These are phyloP conservation scores for Grigorovia jiainica DNA, from an alignment of 805 yeast species.

Conservation along the genomic window DNA sequence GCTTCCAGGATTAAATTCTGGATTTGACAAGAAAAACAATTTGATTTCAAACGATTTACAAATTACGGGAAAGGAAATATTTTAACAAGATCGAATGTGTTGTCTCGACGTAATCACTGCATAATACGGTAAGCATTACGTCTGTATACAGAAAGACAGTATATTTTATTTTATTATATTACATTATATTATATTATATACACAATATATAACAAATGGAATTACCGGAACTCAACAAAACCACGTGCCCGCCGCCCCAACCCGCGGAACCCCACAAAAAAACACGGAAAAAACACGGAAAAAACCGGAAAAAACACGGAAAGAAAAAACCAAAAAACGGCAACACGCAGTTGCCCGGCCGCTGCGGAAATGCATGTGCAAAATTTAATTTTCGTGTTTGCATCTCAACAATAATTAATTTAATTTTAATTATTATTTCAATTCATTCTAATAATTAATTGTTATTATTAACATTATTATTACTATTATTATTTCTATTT, in stretches of 20 bases:
- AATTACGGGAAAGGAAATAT: not conserved
- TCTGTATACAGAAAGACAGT: too few relatives aligned
- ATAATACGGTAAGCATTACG: not conserved
- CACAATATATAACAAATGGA: not conserved
- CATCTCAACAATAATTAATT: not conserved
- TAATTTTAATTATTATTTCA: too few relatives aligned
- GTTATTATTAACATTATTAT: not conserved
- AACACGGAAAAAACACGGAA: not conserved
- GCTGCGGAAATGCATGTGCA: not conserved
- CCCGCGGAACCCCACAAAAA: not conserved
- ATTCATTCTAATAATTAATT: not conserved
- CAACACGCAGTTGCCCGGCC: too few relatives aligned
- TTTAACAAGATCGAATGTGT: too few relatives aligned
- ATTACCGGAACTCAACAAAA: not conserved
- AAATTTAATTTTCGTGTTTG: not conserved
- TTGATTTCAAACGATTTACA: not conserved
- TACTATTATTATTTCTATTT: not conserved
- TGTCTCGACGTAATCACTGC: too few relatives aligned
- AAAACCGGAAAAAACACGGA: too few relatives aligned
- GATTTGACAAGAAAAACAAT: too few relatives aligned
- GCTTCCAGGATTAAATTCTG: too few relatives aligned
- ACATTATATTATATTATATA: too few relatives aligned
- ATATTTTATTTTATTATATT: too few relatives aligned
- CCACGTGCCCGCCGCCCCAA: not conserved
- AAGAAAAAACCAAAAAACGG: too few relatives aligned